These are phyloP conservation scores for Alternaria dauci DNA, from an alignment of 2,329 filamentous ascomycete genomes.

Conservation along the genomic window DNA sequence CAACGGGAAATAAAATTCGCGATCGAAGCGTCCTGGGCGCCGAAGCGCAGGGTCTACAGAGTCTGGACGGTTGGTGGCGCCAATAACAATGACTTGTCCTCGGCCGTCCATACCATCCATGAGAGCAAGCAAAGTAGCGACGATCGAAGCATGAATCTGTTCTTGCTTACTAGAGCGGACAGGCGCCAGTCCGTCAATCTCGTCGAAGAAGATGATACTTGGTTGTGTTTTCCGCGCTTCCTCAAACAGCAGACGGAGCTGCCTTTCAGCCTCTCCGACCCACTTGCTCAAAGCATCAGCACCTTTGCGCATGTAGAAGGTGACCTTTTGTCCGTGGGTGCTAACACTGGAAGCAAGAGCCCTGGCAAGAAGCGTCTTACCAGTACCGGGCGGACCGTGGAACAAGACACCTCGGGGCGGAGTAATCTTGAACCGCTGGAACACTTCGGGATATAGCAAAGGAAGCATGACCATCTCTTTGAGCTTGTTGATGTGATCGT, in stretches of 20 bases:
- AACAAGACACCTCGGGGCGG: slow-evolving; percentile 95
- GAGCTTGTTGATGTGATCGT: slow-evolving; percentile 93
- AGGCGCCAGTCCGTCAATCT: slow-evolving; percentile 95
- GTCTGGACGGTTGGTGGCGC: slow-evolving; percentile 96
- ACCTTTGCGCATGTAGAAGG: slow-evolving; percentile 99
- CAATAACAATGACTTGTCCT: slow-evolving; percentile 93
- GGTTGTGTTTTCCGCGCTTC: slow-evolving; percentile 95
- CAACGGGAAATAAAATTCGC: slow-evolving; percentile 97
- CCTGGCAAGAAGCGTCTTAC: slow-evolving; percentile 95
- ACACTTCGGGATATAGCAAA: slow-evolving; percentile 92
- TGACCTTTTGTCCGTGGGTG: slow-evolving; percentile 89
- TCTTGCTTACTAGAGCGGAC: slow-evolving; percentile 98
- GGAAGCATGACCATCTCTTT: slow-evolving; percentile 99
- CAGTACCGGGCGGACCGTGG: slow-evolving; percentile 95
- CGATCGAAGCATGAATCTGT: slow-evolving; percentile 96
- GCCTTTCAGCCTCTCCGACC: slow-evolving; percentile 97
- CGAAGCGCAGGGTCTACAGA: slow-evolving; percentile 96
- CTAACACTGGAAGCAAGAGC: slow-evolving; percentile 92
- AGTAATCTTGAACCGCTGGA: slow-evolving; percentile 88
- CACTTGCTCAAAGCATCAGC: slow-evolving; percentile 98
- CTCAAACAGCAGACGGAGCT: slow-evolving; percentile 91
- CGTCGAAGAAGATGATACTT: slow-evolving; percentile 99
- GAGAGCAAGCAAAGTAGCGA: slow-evolving; percentile 60
- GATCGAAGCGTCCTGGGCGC: slow-evolving; percentile 91
- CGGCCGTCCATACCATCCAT: slow-evolving; percentile 63